These are phyloP conservation scores for Eucalyptus dawsonii DNA, from an alignment of 345 rosid genomes.

Conservation along the genomic window DNA sequence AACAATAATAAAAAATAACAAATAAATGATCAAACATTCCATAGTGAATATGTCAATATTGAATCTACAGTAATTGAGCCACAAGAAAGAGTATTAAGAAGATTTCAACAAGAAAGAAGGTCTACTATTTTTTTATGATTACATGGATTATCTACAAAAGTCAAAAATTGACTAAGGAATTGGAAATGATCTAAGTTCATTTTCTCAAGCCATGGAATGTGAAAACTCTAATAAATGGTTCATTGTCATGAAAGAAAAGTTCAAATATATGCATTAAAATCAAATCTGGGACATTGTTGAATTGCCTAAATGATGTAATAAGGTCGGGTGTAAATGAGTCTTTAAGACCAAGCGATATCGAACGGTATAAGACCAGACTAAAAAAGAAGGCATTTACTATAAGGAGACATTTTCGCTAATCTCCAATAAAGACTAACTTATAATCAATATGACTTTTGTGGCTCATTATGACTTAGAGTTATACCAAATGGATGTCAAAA, in stretches of 20 bases:
- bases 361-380: rapidly evolving
- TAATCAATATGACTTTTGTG: rapidly evolving
- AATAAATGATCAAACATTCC: neutral
- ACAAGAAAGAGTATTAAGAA: neutral
- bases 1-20: neutral
- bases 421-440: too few species aligned
- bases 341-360: rapidly evolving
- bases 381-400: too few species aligned
- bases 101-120: neutral
- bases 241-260: neutral
- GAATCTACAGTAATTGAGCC: neutral
- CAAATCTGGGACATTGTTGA: neutral
- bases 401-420: rapidly evolving
- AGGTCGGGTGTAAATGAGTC: rapidly evolving
- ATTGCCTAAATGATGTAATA: neutral
- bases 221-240: neutral
- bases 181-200: too few species aligned
- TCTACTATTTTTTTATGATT: neutral
- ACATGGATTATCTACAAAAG: neutral
- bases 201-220: neutral
- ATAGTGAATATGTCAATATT: neutral
- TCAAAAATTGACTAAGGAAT: neutral
- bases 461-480: neutral
- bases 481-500: neutral
- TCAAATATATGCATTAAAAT: neutral